A percentile compares a stretch with the other conserved stretches of the same genome.
These are phyloP conservation scores for Trichoderma koningii DNA, from an alignment of 2,329 filamentous ascomycete species.

Conservation along the genomic window DNA sequence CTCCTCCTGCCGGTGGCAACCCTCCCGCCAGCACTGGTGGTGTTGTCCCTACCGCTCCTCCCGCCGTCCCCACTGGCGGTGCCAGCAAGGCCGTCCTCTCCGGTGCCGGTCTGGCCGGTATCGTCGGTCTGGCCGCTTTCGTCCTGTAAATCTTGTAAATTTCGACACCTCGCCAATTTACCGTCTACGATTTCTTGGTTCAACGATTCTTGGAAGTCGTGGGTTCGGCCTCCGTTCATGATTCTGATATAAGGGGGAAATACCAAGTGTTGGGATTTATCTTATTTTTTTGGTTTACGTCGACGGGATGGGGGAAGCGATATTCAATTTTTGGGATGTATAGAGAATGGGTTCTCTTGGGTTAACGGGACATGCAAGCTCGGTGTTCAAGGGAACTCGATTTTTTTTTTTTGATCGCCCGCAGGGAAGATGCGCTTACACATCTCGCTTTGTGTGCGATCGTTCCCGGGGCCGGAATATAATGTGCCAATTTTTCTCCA, in stretches of 20 bases:
- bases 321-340: conserved; percentile 38
- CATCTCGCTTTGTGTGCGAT: conserved; percentile 23
- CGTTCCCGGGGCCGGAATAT: conserved; percentile 34
- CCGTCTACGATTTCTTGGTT: conserved; percentile 39
- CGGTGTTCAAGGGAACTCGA: conserved; percentile 28
- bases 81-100: conserved; percentile 60
- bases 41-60: conserved; percentile 36
- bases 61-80: conserved; percentile 52
- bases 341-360: conserved; percentile 38
- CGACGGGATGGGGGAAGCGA: conserved; percentile 30
- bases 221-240: conserved; percentile 43
- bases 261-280: conserved; percentile 35
- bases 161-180: conserved; percentile 41
- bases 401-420: conserved; percentile 25
- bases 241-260: conserved; percentile 37
- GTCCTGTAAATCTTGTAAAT: conserved; percentile 55
- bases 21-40: conserved; percentile 31
- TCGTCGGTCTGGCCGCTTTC: conserved; percentile 61
- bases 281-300: conserved; percentile 35
- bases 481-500: conserved; percentile 37
- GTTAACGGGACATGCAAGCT: conserved; percentile 42
- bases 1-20: conserved; percentile 34
- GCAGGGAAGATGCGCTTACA: conserved; percentile 24
- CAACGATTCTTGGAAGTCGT: conserved; percentile 46
- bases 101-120: conserved; percentile 60